phyloP scores from a whole-genome alignment of 1,139 yeast species.

The Pichiaceae sp. region DNA sequence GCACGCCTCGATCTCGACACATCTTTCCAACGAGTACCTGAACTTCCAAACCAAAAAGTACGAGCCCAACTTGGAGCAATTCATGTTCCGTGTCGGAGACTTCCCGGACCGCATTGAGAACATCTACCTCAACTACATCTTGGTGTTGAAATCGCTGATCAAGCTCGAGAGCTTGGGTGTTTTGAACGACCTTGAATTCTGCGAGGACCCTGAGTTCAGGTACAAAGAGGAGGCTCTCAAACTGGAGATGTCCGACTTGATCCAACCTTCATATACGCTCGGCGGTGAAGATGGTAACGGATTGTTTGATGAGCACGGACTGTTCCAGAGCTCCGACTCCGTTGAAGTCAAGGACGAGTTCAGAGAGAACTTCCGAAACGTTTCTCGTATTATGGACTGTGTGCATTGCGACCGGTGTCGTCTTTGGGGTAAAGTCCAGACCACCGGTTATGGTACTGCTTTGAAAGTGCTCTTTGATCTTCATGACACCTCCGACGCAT shows the following conservation, averaged over 20 bases:
- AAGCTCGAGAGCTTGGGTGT: constrained; percentile 35
- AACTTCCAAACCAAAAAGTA: constrained; percentile 69
- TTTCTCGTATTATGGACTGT: constrained; percentile 92
- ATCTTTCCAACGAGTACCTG: constrained; percentile 78
- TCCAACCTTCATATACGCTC: constrained; percentile 18
- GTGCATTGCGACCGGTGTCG: constrained; percentile 97
- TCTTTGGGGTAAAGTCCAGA: constrained; percentile 96
- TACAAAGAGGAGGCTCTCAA: constrained; percentile 20
- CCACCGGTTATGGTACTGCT: constrained; percentile 96
- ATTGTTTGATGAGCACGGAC: constrained; percentile 41
- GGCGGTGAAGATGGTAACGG: constrained; percentile 11
- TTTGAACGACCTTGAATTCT: constrained; percentile 18
- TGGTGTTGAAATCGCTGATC: constrained; percentile 73
- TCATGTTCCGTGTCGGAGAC: constrained; percentile 84
- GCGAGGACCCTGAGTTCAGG: constrained; percentile 19
- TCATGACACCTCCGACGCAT: constrained; percentile 27
- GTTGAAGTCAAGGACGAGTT: constrained; percentile 65
- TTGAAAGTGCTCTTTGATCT: constrained; percentile 82
- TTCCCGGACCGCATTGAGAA: constrained; percentile 85
- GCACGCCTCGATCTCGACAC: constrained; percentile 95
- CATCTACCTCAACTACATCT: constrained; percentile 86
- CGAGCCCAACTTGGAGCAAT: constrained; percentile 74
- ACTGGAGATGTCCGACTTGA: constrained; percentile 15
- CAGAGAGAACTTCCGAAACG: constrained; percentile 76
- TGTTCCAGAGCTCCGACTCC: constrained; percentile 42